Evolutionary conservation across 2,329 filamentous ascomycete species (phyloP), one percentile per base, ranked within the genome.

Genomic region (Cyclaneusma minus): DNA sequence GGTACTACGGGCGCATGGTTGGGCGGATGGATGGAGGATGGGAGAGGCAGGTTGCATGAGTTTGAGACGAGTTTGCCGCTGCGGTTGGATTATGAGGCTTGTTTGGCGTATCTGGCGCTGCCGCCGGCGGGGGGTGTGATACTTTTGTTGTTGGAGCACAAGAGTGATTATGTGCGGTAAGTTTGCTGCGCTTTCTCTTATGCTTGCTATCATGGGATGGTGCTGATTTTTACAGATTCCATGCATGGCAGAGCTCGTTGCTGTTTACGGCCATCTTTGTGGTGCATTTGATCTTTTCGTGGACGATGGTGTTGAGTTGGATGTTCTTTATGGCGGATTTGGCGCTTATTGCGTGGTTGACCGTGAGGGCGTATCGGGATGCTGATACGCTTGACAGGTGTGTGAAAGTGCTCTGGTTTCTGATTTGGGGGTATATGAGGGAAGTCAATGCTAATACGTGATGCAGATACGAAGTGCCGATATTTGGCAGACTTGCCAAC

Each of bases 161-260:
- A 93, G 59, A 94, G 84, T 47, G 89, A 98, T 55, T 98, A 93
- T 52, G 89, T 98, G 30, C 68, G 89, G 80, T 87, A 54, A 31
- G 67, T 47, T 32, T 29, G 23, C 24, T 17, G 10, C 17, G 8
- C 15, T 9, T 15, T 15, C 14, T 7, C n/a, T n/a, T n/a, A n/a
- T n/a, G n/a, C 24, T 8, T 15, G 6, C 24, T 8, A 25, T 20
- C 8, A 20, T 11, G 18, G 18, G 18, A 20, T 20, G 18, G 8
- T 13, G 22, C 22, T 32, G 21, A 34, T 30, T 27, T 21, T 21
- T 24, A 30, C 39, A 87, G 81, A 36, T 95, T 95, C 41, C 89
- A 98, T 51, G 89, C 89, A 6, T 98, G 89, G 87, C 89, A 98
- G 54, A 81, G 79, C 5, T 75, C 77, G 36, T 60, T 93, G 43